Evolutionary conservation across 495 filamentous ascomycete genomes (phyloP), one percentile per base, ranked within the genome.

Genomic region (Penicillium pancosmium): DNA sequence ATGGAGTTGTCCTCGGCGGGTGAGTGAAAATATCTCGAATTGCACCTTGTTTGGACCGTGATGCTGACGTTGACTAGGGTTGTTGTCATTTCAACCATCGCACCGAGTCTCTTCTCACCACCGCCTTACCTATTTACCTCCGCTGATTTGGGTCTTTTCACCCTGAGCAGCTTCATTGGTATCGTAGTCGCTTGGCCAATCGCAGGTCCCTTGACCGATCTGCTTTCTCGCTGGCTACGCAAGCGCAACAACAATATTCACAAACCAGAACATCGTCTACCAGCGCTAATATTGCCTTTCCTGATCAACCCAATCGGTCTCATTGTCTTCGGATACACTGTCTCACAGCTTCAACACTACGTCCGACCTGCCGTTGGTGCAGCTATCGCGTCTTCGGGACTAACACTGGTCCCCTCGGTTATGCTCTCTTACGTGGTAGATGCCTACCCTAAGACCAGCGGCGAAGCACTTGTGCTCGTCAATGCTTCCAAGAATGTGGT

Each of bases 401-500:
- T 71, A 16, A 66, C 68, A 1, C 50, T 71, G 10, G 68, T 73
- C 11, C 68, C 70, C 0, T 73, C 70, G 11, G 68, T 70, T 1
- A 69, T 73, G 66, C 61, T 73, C n/a, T 69, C 70, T 6, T 70
- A 71, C 47, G 66, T 73, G 12, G 70, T 73, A 16, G 70, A 73
- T 25, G 55, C 68, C 1, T 73, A 70, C 41, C 70, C 70, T 15
- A 44, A 56, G 5, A 56, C 56, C 9, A 68, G 68, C 25, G 68
- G 66, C 12, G 70, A 73, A 60, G 70, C 70, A 1, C 57, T 73
- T 38, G 70, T 73, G 2, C 43, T 68, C 25, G 67, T 77, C n/a
- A 77, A 77, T 55, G 63, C 72, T 0, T 72, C 73, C 2, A 77
- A 77, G 69, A 77, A 77, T 54, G 59, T 74, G 3, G 67, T 77